Evolutionary conservation across 164 flowering plant species (phyloP).

Genomic region (Cinnamomum chago): DNA sequence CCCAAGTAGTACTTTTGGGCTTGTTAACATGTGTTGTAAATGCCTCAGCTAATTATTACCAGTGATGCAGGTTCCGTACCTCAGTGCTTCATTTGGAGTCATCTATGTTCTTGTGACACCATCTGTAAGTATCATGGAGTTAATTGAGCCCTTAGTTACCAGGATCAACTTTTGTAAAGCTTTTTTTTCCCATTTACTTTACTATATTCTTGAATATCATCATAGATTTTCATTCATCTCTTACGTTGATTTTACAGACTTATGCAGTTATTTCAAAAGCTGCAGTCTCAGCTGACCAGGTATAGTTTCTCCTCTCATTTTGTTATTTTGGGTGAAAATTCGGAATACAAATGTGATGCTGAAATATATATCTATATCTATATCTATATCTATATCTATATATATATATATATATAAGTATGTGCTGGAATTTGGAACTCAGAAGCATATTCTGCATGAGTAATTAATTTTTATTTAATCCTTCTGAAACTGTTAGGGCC

Average conservation of each 20-base stretch:
- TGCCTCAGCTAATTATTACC: background rate
- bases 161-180: background rate
- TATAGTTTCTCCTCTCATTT: constrained; percentile 9
- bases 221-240: background rate
- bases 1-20: background rate
- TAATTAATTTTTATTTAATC: no score
- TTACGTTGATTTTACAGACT: constrained; percentile 42
- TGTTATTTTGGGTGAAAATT: no score
- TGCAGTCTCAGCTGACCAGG: constrained; percentile 68
- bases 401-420: no score
- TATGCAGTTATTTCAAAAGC: constrained; percentile 80
- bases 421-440: no score
- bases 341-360: no score
- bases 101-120: constrained; percentile 77
- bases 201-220: background rate
- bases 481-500: no score
- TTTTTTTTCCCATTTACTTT: background rate
- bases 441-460: no score
- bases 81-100: constrained; percentile 81
- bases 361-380: no score
- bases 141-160: background rate
- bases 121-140: constrained; percentile 44
- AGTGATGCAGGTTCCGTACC: constrained; percentile 68
- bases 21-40: background rate
- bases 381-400: no score